Base-by-base conservation (phyloP, 805 yeast genomes). In the Starmera amethionina region DNA sequence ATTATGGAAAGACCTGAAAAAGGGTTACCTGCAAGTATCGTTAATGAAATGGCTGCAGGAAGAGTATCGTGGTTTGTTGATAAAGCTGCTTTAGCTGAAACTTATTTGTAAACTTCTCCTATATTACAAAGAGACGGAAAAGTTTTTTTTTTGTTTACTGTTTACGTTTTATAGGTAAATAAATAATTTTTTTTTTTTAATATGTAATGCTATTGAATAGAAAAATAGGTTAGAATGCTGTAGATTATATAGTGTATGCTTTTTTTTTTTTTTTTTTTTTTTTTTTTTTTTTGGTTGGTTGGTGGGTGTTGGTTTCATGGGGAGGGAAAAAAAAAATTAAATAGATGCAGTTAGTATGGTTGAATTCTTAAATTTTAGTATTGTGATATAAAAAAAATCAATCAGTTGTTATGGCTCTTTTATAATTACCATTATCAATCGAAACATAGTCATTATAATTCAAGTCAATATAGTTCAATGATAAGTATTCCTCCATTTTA, bases 51-150 rank as follows among this genome's bases (percentile, higher is more conserved):
- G 28, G 95, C 96, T n/a, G 96, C 95, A 1, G 97, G 97, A 13
- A 82, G 83, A 62, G 96, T 90, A 5, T 77, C 89, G 8, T 90
- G 98, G 98, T 90, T 90, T 67, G 97, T 90, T 30, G 98, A 90
- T 59, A 85, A 87, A 52, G 96, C 81, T 49, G 96, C 96, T 3
- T 75, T 86, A 52, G 74, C 77, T 36, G 96, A 87, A 55, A 46
- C 50, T 31, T 42, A 46, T 32, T 37, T 46, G 16, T 42, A 35
- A 38, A 30, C 84, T 84, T 38, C 75, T 76, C 27, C 6, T 29
- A 10, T 29, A 30, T 12, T 12, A 30, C 10, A 30, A 30, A 7
- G 13, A 30, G 31, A 11, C 31, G 31, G 13, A 30, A 4, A 9
- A 13, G 8, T 30, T 13, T 13, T 8, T 14, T 30, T 10, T 30